Conservation (phyloP, 2,329 filamentous ascomycete genomes). For the Botryotinia convoluta region DNA sequence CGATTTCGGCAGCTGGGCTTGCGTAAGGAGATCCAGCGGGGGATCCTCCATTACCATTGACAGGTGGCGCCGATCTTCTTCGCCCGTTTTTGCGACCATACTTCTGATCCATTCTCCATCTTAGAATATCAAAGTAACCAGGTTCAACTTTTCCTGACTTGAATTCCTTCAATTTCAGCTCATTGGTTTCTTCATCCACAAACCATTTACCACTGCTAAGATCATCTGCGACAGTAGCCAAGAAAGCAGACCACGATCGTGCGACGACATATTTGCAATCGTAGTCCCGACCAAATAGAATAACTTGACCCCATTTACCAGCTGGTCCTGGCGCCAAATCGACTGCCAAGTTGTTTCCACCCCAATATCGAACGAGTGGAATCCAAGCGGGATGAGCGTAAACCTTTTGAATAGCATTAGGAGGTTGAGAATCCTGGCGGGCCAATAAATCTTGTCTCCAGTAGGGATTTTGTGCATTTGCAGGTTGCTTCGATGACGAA, state of each 20-base stretch:
- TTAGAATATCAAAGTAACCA: slow-evolving; percentile 87
- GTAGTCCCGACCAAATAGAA: slow-evolving; percentile 95
- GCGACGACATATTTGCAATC: slow-evolving; percentile 98
- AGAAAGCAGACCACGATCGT: slow-evolving; percentile 83
- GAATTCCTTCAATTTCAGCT: slow-evolving; percentile 91
- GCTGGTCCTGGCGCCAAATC: slow-evolving; percentile 87
- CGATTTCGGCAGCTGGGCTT: slow-evolving; percentile 59
- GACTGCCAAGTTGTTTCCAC: slow-evolving; percentile 93
- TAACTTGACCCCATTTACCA: slow-evolving; percentile 94
- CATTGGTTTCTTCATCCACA: slow-evolving; percentile 87
- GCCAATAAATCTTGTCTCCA: slow-evolving; percentile 85
- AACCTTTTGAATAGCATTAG: slow-evolving; percentile 82
- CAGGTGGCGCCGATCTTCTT: slow-evolving; percentile 49
- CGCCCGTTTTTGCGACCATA: slow-evolving; percentile 62
- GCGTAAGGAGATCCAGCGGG: slow-evolving; percentile 60
- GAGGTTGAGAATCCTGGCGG: slow-evolving; percentile 83
- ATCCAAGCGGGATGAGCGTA: slow-evolving; percentile 97
- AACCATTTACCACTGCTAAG: slow-evolving; percentile 85
- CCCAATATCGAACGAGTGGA: slow-evolving; percentile 93
- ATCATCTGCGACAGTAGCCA: slow-evolving; percentile 87
- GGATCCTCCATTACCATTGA: slow-evolving; percentile 40
- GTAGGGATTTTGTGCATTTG: slow-evolving; percentile 53
- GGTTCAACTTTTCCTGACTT: slow-evolving; percentile 87
- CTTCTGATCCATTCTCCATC: slow-evolving; percentile 95
- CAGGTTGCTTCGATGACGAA: slow-evolving; percentile 65